Conservation (phyloP, 805 yeast genomes). For the Phaffomyces thermotolerans region DNA sequence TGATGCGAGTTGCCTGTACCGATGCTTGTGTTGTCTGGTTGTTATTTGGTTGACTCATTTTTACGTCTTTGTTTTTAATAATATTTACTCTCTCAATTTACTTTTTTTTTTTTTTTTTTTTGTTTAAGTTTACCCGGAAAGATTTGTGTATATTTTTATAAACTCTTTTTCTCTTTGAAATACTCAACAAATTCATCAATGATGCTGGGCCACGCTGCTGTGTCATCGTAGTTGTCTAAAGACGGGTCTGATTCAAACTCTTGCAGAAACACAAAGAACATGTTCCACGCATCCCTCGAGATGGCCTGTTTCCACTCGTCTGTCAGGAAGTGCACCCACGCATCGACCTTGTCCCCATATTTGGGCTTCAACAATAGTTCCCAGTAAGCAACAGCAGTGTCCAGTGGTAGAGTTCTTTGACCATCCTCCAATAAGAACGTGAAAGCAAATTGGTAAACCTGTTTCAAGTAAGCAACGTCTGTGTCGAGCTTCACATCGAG, state of each 20-base stretch:
- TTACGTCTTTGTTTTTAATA: too few relatives aligned
- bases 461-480: constrained; percentile 39
- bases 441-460: constrained; percentile 68
- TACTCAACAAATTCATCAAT: constrained; percentile 78
- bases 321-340: constrained; percentile 54
- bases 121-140: too few relatives aligned
- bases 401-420: constrained; percentile 47
- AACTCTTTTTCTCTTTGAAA: constrained; percentile 22
- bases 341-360: constrained; percentile 30
- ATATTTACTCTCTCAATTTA: too few relatives aligned
- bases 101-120: too few relatives aligned
- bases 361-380: constrained; percentile 42
- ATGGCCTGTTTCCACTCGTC: constrained; percentile 40
- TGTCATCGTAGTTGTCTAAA: constrained; percentile 60
- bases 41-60: constrained; percentile 5
- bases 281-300: constrained; percentile 76
- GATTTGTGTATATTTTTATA: too few relatives aligned
- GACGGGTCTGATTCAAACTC: constrained; percentile 45
- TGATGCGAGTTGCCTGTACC: constrained; percentile 1
- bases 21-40: not conserved
- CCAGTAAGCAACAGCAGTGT: constrained; percentile 76
- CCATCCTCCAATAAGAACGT: constrained; percentile 54
- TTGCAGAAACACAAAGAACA: constrained; percentile 62
- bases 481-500: constrained; percentile 28
- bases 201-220: constrained; percentile 87